A percentile compares a stretch with the other conserved stretches of the same genome.
These are phyloP conservation scores for Coemansia furcata DNA, from an alignment of 192 early-diverging fungal genomes.

Conservation along the genomic window DNA sequence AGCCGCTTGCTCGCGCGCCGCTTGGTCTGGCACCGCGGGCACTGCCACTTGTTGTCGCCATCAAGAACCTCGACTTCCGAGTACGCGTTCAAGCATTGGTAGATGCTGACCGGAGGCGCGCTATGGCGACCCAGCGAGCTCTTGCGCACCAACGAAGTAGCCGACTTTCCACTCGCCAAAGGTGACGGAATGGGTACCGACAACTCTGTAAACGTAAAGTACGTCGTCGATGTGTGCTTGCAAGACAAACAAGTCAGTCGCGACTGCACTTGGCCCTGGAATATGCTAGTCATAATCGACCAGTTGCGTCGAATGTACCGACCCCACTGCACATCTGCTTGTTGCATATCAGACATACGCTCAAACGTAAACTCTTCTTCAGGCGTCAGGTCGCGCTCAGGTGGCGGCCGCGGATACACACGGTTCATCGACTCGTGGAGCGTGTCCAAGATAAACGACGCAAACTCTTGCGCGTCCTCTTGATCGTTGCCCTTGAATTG, in stretches of 20 bases:
- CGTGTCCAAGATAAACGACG: constrained; percentile 83
- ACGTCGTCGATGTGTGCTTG: constrained; percentile 60
- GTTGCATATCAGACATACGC: constrained; percentile 59
- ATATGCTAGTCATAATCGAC: constrained; percentile 83
- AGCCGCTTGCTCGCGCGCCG: constrained; percentile 76
- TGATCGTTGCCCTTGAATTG: constrained; percentile 90
- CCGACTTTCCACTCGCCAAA: constrained; percentile 34
- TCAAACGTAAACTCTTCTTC: constrained; percentile 65
- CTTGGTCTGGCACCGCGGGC: constrained; percentile 74
- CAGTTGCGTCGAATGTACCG: constrained; percentile 71
- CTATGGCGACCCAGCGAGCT: constrained; percentile 4
- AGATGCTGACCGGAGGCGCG: constrained; percentile 47
- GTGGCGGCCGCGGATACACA: constrained; percentile 49
- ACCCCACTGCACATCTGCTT: constrained; percentile 68
- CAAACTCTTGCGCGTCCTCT: constrained; percentile 97
- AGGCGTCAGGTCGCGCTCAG: constrained; percentile 38
- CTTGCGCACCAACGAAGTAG: constrained; percentile 19
- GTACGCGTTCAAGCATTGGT: constrained; percentile 85
- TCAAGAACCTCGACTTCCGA: constrained; percentile 83
- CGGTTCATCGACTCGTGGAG: constrained; percentile 92
- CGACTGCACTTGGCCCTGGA: constrained; percentile 70
- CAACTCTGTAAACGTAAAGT: constrained; percentile 88
- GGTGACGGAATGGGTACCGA: constrained; percentile 81
- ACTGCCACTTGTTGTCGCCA: constrained; percentile 89
- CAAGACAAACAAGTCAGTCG: constrained; percentile 43